A percentile compares a stretch with the other conserved stretches of the same genome.
phyloP scores from a whole-genome alignment of 345 rosid species.

The Eucalyptus globulus region DNA sequence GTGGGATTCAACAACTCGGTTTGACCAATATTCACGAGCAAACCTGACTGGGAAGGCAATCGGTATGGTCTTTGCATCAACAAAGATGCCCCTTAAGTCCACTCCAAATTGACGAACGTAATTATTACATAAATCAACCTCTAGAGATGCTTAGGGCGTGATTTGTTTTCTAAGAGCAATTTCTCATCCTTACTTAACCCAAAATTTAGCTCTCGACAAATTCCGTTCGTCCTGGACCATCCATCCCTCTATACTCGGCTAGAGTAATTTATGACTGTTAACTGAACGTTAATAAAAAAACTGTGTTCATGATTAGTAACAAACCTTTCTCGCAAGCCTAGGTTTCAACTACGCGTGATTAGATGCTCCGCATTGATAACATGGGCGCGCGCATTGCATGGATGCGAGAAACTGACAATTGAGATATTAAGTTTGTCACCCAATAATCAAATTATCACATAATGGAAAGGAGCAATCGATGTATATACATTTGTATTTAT shows the following conservation, averaged over 20 bases:
- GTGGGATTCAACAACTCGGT: background rate
- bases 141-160: background rate
- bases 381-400: background rate
- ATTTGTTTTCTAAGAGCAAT: background rate
- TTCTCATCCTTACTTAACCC: background rate
- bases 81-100: background rate
- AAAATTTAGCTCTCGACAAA: background rate
- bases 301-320: no score
- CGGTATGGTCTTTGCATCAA: background rate
- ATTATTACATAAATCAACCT: background rate
- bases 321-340: background rate
- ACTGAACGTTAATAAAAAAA: no score
- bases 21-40: background rate
- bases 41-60: background rate
- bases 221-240: background rate
- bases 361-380: background rate
- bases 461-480: background rate
- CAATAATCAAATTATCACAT: rapidly evolving
- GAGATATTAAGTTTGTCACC: background rate
- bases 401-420: background rate
- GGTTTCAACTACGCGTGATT: background rate
- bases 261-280: background rate
- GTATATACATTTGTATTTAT: background rate
- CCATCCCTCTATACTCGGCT: background rate
- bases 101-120: background rate